A percentile compares a stretch with the other conserved stretches of the same genome.
phyloP scores from a whole-genome alignment of 148 eudicot species.

The Cornus kousa region DNA sequence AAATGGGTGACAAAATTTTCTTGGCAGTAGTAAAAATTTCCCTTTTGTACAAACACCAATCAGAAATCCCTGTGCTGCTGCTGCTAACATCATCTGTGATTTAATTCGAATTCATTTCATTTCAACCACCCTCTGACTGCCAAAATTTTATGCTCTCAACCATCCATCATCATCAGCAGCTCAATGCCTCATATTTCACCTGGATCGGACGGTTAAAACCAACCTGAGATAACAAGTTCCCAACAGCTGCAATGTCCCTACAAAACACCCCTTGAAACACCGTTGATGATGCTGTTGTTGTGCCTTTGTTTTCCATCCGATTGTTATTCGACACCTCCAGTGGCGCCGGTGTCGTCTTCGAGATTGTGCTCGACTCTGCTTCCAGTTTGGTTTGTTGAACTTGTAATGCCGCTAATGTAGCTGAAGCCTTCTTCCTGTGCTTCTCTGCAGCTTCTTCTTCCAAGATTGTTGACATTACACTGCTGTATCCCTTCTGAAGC shows the following conservation, averaged over 20 bases:
- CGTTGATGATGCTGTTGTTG: constrained; percentile 22
- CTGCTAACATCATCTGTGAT: constrained; percentile 1
- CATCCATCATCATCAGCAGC: constrained; percentile 43
- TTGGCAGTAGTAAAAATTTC: constrained; percentile 6
- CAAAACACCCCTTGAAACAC: constrained; percentile 87
- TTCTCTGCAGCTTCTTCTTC: constrained; percentile 63
- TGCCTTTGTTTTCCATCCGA: constrained; percentile 14
- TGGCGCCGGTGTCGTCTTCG: constrained; percentile 1
- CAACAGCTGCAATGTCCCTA: constrained; percentile 80
- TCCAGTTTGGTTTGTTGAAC: constrained; percentile 29
- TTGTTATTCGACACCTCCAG: background rate
- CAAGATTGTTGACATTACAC: constrained; percentile 38
- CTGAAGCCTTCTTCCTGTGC: constrained; percentile 54
- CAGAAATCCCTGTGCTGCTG: constrained; percentile 10
- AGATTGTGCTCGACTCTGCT: background rate
- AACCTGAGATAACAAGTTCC: constrained; percentile 70
- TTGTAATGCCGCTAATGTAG: constrained; percentile 28
- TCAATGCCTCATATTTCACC: constrained; percentile 85
- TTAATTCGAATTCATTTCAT: background rate
- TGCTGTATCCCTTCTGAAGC: constrained; percentile 69
- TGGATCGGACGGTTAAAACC: constrained; percentile 75
- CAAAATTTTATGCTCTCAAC: background rate
- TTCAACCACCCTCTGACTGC: background rate
- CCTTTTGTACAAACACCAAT: constrained; percentile 34
- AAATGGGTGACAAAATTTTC: constrained; percentile 40